These are phyloP conservation scores for Verticillium nonalfalfae DNA, from an alignment of 2,329 filamentous ascomycete genomes.

Conservation along the genomic window DNA sequence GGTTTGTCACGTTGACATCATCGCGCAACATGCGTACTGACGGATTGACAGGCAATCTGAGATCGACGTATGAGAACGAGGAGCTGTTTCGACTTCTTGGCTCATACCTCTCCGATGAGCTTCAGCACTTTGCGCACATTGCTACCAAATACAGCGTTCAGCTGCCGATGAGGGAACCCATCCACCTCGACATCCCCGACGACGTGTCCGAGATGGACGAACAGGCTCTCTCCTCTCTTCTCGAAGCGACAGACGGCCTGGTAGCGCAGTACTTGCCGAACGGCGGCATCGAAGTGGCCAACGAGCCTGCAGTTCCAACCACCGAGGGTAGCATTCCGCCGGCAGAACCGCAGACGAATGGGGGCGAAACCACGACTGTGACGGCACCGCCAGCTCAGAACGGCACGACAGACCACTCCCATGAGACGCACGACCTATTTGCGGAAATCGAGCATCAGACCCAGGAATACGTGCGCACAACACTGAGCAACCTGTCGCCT, in stretches of 20 bases:
- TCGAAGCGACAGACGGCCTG: conserved; percentile 33
- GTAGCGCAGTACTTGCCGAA: conserved; percentile 33
- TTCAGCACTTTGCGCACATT: conserved; percentile 25
- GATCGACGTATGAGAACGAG: conserved; percentile 19
- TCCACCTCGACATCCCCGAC: conserved; percentile 19
- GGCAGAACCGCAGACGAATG: conserved; percentile 1
- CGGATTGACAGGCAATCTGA: conserved; percentile 14
- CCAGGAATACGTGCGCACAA: conserved; percentile 36
- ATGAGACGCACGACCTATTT: conserved; percentile 35
- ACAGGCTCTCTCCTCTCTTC: conserved; percentile 28
- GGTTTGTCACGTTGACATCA: not conserved
- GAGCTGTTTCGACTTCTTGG: conserved; percentile 23
- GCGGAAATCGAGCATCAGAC: conserved; percentile 37
- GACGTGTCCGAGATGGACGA: conserved; percentile 31
- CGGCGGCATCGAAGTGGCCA: conserved; percentile 13
- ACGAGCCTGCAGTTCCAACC: conserved; percentile 7
- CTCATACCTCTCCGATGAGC: conserved; percentile 22
- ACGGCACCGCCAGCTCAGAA: conserved; percentile 9
- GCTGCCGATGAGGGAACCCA: conserved; percentile 16
- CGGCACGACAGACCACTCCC: conserved; percentile 19
- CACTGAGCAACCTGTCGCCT: conserved; percentile 33
- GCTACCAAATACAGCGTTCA: conserved; percentile 26
- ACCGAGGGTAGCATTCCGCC: conserved; percentile 9
- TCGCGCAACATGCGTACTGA: not conserved
- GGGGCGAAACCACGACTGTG: conserved; percentile 3